Conservation (phyloP, 2,329 filamentous ascomycete genomes). For the Chaetomiaceae sp. region DNA sequence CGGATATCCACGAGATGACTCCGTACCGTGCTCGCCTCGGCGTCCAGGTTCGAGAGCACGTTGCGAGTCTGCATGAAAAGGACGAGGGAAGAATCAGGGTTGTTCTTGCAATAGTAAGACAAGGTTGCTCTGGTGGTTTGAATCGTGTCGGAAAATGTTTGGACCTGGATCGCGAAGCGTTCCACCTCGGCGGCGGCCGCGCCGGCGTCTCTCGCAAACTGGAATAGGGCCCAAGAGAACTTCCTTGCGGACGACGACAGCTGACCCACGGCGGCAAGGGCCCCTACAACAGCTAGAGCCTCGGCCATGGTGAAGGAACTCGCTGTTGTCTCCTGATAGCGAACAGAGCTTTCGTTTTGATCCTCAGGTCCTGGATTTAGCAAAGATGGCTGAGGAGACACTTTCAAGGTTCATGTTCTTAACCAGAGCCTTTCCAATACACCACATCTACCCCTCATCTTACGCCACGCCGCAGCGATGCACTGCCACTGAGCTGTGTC, state of each 20-base stretch:
- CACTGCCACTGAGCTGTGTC: too few relatives aligned
- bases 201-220: neutral
- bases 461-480: too few relatives aligned
- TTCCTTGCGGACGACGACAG: neutral
- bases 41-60: neutral
- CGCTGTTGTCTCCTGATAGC: too few relatives aligned
- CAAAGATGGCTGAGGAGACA: too few relatives aligned
- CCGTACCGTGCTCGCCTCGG: neutral
- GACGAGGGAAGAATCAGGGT: neutral
- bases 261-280: neutral
- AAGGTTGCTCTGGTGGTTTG: neutral
- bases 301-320: slow-evolving; percentile 5
- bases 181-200: neutral
- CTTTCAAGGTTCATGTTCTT: too few relatives aligned
- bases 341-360: too few relatives aligned
- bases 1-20: neutral
- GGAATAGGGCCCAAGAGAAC: neutral
- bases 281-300: neutral
- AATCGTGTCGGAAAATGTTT: neutral
- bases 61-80: neutral
- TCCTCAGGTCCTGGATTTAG: too few relatives aligned
- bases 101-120: neutral
- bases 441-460: too few relatives aligned
- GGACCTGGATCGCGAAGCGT: neutral
- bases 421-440: too few relatives aligned